Percentiles rank a stretch among this genome's conserved stretches.
Evolutionary conservation across 1,284 basidiomycete species (phyloP).

Genomic region (Sparassis latifolia): DNA sequence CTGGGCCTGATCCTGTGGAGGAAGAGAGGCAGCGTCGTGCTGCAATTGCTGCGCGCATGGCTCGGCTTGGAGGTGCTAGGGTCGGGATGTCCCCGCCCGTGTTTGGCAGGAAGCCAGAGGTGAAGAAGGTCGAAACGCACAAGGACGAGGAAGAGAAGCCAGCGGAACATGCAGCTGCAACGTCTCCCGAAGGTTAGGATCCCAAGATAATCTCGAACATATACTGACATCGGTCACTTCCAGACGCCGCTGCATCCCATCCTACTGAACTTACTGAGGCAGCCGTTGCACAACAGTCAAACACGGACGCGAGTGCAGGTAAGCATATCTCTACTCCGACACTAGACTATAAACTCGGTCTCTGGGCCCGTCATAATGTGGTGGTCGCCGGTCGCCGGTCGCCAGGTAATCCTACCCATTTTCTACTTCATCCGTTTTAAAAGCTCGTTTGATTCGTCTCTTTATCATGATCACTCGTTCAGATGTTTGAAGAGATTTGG

Average conservation of each 20-base stretch:
- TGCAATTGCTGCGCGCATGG: conserved; percentile 85
- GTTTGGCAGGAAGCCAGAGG: conserved; percentile 49
- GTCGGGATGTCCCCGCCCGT: conserved; percentile 75
- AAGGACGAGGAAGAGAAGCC: conserved; percentile 19
- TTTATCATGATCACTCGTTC: too few relatives aligned
- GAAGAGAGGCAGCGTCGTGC: conserved; percentile 76
- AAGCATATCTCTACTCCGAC: too few relatives aligned
- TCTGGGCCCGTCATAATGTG: background rate
- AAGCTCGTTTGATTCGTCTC: too few relatives aligned
- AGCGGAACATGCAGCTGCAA: conserved; percentile 5
- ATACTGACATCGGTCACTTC: background rate
- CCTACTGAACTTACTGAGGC: conserved; percentile 3
- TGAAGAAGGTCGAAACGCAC: conserved; percentile 32
- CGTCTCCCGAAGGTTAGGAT: conserved; percentile 2
- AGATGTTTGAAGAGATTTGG: too few relatives aligned
- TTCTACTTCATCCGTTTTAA: too few relatives aligned
- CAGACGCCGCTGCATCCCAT: conserved; percentile 2
- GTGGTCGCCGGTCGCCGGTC: too few relatives aligned
- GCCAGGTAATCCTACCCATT: too few relatives aligned
- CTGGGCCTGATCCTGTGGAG: conserved; percentile 59
- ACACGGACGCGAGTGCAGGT: background rate
- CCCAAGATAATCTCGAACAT: background rate
- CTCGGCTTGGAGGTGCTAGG: conserved; percentile 78
- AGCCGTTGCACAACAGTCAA: background rate
- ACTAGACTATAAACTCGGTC: background rate